phyloP scores from a whole-genome alignment of 768 basidiomycete genomes.

The Tricholoma bakamatsutake region DNA sequence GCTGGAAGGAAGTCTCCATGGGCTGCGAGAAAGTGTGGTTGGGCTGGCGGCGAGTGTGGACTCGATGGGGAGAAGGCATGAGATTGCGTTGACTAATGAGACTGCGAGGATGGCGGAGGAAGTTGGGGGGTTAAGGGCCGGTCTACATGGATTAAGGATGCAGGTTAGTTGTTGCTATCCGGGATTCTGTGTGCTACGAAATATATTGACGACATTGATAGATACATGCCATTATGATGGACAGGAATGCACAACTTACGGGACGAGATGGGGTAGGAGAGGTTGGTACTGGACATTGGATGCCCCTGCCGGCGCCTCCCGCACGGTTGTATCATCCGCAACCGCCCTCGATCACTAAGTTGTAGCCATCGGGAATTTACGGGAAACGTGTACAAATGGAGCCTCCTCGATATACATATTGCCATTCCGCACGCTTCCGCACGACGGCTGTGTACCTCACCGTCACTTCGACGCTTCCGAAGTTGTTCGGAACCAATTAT shows the following conservation, averaged over 20 bases:
- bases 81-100: slow-evolving; percentile 67
- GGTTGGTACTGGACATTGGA: slow-evolving; percentile 12
- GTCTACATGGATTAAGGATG: slow-evolving; percentile 72
- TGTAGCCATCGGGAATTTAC: slow-evolving; percentile 12
- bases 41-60: slow-evolving; percentile 56
- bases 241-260: slow-evolving; percentile 56
- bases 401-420: no score
- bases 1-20: slow-evolving; percentile 54
- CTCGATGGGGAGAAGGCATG: slow-evolving; percentile 53
- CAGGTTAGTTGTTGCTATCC: slow-evolving; percentile 44
- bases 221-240: slow-evolving; percentile 73
- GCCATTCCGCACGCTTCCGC: no score
- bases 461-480: no score
- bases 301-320: slow-evolving; percentile 9
- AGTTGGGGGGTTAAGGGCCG: slow-evolving; percentile 59
- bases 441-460: no score
- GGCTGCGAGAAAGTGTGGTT: slow-evolving; percentile 55
- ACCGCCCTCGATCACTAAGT: slow-evolving; percentile 24
- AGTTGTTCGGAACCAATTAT: no score
- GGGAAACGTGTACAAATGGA: not conserved
- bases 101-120: slow-evolving; percentile 69
- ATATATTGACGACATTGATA: slow-evolving; percentile 16
- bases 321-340: slow-evolving; percentile 13
- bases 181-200: not conserved
- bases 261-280: slow-evolving; percentile 29